Evolutionary conservation across 345 rosid species (phyloP).

Genomic region (Erodium maritimum): DNA sequence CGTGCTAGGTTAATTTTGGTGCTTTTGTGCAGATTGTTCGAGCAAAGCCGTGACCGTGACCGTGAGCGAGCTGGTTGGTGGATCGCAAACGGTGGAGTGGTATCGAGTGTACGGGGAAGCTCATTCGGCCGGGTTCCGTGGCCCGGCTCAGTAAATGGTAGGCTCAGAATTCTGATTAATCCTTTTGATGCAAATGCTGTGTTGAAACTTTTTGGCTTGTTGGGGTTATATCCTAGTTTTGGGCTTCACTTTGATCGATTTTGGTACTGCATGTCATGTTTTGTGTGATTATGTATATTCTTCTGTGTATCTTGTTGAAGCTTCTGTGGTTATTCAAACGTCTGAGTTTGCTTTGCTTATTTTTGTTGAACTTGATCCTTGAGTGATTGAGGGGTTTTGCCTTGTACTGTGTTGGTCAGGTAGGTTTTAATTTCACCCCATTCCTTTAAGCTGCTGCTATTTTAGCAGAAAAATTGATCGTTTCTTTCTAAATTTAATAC

Average conservation of each 20-base stretch:
- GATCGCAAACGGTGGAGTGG: neutral
- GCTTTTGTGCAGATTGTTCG: neutral
- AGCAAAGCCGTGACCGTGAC: neutral
- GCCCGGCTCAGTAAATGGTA: constrained; percentile 11
- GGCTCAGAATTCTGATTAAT: constrained; percentile 1
- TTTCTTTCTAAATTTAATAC: neutral
- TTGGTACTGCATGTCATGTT: neutral
- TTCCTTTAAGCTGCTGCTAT: neutral
- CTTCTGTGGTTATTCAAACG: neutral
- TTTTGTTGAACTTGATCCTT: constrained; percentile 1
- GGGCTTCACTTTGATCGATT: neutral
- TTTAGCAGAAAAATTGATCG: neutral
- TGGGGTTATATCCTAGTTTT: neutral
- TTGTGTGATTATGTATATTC: neutral
- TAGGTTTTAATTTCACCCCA: neutral
- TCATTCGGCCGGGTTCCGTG: neutral
- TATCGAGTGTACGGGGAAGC: neutral
- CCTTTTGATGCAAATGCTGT: constrained; percentile 9
- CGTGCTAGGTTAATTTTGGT: neutral
- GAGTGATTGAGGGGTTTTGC: neutral
- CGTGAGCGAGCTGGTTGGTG: neutral
- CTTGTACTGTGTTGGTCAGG: neutral
- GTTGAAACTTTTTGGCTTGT: neutral
- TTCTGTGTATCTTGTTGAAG: neutral
- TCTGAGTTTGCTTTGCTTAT: neutral